Evolutionary conservation across 2,329 filamentous ascomycete genomes (phyloP), one percentile per base, ranked within the genome.

Genomic region (Aspergillus hiratsukae): DNA sequence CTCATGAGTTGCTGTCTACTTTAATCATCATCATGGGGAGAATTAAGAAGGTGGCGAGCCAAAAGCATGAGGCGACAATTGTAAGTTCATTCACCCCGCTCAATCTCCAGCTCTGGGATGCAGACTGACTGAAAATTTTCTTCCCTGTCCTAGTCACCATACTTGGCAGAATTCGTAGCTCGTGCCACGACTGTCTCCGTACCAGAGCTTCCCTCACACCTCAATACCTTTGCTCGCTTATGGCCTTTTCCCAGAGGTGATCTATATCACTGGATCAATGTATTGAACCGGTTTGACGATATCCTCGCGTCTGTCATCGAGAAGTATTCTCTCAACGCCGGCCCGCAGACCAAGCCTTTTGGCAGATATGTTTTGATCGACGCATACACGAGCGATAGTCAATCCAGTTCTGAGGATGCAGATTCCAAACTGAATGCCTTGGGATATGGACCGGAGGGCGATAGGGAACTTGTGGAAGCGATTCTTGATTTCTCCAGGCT

Each of bases 221-320:
- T 99, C 62, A 81, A 82, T 66, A 84, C 83, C 55, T 97, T 97
- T 71, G 91, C 93, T 57, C 87, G 87, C 62, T 82, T 87, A 82
- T 99, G 94, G 94, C 91, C 92, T 2, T 96, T 97, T 69, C 93
- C 93, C 41, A 86, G 93, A 72, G 95, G 94, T 58, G 94, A 99
- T 72, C 80, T 97, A 29, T 97, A 97, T 72, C 93, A 99, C 80
- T 99, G 95, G 95, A 97, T 99, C 64, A 87, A 90, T 28, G 83
- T 96, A 25, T 78, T 99, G 58, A 96, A 99, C 74, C 87, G 91
- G 56, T 97, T 99, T 74, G 94, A 99, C 75, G 85, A 84, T 68
- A 86, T 97, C 61, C 79, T 99, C 43, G 90, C 96, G 66, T 80
- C 85, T 41, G 91, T 96, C 72, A 91, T 87, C 73, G 81, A 84